Evolutionary conservation across 768 basidiomycete genomes (phyloP).

Genomic region (Ramaria sp.): DNA sequence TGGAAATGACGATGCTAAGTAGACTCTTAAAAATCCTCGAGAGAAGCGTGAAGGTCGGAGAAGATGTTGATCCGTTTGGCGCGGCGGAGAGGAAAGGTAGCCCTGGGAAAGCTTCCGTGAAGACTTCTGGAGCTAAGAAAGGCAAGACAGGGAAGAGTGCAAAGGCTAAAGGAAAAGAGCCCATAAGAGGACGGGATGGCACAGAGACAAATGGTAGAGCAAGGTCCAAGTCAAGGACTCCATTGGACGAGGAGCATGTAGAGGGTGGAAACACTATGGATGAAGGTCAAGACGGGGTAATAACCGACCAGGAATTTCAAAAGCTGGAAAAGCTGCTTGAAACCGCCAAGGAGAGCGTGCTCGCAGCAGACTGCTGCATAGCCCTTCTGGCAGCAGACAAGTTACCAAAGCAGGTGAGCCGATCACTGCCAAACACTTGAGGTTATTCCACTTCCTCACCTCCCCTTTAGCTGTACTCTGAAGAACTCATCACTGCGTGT

Average conservation of each 20-base stretch:
- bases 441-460: not conserved
- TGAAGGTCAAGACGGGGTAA: conserved; percentile 14
- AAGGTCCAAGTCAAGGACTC: conserved; percentile 33
- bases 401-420: conserved; percentile 72
- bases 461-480: conserved; percentile 67
- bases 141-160: conserved; percentile 24
- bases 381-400: conserved; percentile 68
- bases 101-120: conserved; percentile 22
- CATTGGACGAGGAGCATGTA: conserved; percentile 23
- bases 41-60: conserved; percentile 64
- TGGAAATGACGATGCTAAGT: conserved; percentile 51
- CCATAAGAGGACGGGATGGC: conserved; percentile 21
- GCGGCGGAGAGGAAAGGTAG: conserved; percentile 16
- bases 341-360: conserved; percentile 56
- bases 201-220: conserved; percentile 23
- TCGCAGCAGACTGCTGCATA: conserved; percentile 78
- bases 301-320: conserved; percentile 40
- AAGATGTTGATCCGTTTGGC: conserved; percentile 65
- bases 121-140: conserved; percentile 32
- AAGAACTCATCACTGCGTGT: conserved; percentile 81
- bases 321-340: conserved; percentile 43
- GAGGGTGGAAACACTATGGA: conserved; percentile 16
- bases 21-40: conserved; percentile 70
- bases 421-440: not conserved
- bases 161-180: conserved; percentile 26